phyloP scores from a whole-genome alignment of 495 filamentous ascomycete species.

The Letharia columbiana region DNA sequence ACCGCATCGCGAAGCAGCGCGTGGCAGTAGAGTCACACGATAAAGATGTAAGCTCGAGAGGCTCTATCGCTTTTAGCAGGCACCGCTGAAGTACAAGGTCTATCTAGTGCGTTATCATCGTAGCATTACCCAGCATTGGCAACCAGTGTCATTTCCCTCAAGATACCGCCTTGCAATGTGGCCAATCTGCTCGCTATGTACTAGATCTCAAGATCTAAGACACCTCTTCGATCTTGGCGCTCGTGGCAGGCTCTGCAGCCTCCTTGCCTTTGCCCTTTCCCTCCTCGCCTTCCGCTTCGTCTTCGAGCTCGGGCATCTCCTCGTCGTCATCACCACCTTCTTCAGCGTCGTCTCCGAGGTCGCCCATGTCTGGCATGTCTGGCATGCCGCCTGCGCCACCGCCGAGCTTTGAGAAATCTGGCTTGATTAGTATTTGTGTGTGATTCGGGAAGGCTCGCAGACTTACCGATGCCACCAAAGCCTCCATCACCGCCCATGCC shows the following conservation, averaged over 20 bases:
- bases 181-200: conserved; percentile 6
- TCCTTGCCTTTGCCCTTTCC: conserved; percentile 31
- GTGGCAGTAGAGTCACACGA: not conserved
- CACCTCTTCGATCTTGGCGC: conserved; percentile 49
- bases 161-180: not conserved
- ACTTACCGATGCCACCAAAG: conserved; percentile 50
- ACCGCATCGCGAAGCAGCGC: not conserved
- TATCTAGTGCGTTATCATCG: conserved; percentile 1
- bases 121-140: conserved; percentile 2
- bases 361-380: conserved; percentile 37
- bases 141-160: not conserved
- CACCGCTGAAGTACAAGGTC: not conserved
- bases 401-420: conserved; percentile 92
- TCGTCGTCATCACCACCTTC: conserved; percentile 52
- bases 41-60: not conserved
- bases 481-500: conserved; percentile 24
- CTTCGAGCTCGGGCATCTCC: conserved; percentile 52
- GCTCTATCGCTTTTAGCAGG: not conserved
- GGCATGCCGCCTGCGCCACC: conserved; percentile 46
- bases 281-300: conserved; percentile 37
- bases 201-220: conserved; percentile 30
- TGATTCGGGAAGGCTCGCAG: not conserved
- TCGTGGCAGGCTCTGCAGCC: conserved; percentile 23
- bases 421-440: conserved; percentile 29
- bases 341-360: conserved; percentile 40